These are phyloP conservation scores for Colletotrichum sublineola DNA, from an alignment of 2,329 filamentous ascomycete species.

Conservation along the genomic window DNA sequence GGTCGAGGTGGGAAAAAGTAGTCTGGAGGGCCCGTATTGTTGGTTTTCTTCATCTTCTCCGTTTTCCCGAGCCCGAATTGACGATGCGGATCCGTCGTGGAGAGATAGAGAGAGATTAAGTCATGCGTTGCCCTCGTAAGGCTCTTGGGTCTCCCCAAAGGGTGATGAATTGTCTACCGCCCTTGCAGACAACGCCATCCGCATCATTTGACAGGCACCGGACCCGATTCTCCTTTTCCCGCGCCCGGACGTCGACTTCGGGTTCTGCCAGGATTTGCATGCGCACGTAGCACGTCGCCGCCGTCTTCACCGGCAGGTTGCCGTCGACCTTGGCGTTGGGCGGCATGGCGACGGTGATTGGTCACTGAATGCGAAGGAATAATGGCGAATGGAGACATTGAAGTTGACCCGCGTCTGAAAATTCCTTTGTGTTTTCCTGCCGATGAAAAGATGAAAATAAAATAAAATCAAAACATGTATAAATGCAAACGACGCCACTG, in stretches of 20 bases:
- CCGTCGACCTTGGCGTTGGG: conserved; percentile 18
- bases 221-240: background rate
- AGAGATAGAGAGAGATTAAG: too few relatives aligned
- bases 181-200: background rate
- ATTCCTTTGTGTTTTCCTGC: background rate
- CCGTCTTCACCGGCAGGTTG: background rate
- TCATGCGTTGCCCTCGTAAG: background rate
- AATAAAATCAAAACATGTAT: background rate
- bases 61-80: background rate
- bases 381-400: background rate
- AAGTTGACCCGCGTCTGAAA: background rate
- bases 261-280: background rate
- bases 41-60: background rate
- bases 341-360: conserved; percentile 7
- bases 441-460: background rate
- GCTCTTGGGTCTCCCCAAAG: background rate
- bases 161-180: background rate
- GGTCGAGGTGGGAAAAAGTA: background rate
- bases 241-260: background rate
- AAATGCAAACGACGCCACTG: background rate
- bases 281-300: background rate
- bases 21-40: background rate
- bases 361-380: background rate
- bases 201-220: background rate
- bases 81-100: background rate